Conservation (phyloP, 2,329 filamentous ascomycete species). For the Zymoseptoria crescenta region DNA sequence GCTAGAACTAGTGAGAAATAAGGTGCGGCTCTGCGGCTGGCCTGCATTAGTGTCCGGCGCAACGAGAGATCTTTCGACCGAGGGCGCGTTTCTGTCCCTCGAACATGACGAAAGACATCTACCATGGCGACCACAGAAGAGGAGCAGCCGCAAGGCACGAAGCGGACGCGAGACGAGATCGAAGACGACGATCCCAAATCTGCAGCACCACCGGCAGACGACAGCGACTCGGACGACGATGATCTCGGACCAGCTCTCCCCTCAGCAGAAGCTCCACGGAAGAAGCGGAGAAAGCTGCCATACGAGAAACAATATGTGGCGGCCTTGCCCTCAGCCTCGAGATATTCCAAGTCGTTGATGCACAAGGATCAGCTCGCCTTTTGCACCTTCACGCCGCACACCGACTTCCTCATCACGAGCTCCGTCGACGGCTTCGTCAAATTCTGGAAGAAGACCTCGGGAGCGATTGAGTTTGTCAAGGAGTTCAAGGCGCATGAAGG, state of each 20-base stretch:
- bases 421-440: constrained; percentile 95
- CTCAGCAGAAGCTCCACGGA: constrained; percentile 64
- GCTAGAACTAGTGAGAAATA: background rate
- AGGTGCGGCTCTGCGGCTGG: background rate
- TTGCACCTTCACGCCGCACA: constrained; percentile 77
- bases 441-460: constrained; percentile 90
- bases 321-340: constrained; percentile 69
- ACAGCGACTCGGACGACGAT: constrained; percentile 62
- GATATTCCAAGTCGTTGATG: constrained; percentile 96
- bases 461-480: constrained; percentile 94
- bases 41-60: constrained; percentile 5
- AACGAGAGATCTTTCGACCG: background rate
- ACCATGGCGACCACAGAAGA: constrained; percentile 13
- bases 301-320: constrained; percentile 94
- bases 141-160: constrained; percentile 19
- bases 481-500: constrained; percentile 88
- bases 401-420: constrained; percentile 91
- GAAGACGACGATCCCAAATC: constrained; percentile 7
- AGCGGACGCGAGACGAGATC: constrained; percentile 24
- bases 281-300: constrained; percentile 81
- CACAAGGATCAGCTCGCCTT: constrained; percentile 92
- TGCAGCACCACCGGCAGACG: constrained; percentile 7
- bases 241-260: constrained; percentile 91
- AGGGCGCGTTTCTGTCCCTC: background rate
- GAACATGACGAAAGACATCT: background rate